These are phyloP conservation scores for Boechera retrofracta DNA, from an alignment of 345 rosid genomes.

Conservation along the genomic window DNA sequence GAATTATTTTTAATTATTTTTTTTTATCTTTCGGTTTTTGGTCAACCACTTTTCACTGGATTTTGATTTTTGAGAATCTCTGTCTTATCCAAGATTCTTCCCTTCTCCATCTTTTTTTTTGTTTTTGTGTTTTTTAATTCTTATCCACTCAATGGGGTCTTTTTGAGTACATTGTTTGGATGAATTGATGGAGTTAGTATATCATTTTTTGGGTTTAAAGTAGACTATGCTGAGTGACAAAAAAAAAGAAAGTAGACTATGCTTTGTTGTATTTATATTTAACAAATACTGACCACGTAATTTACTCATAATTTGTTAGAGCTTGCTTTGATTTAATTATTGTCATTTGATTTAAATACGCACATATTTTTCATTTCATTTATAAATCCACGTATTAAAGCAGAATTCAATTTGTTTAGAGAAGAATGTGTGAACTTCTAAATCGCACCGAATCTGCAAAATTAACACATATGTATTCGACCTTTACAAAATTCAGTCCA, in stretches of 20 bases:
- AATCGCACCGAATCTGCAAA: background rate
- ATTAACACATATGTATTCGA: background rate
- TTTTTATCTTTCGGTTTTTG: conserved; percentile 31
- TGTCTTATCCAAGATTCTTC: conserved; percentile 46
- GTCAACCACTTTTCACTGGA: conserved; percentile 41
- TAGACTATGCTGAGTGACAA: background rate
- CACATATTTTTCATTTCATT: too few species aligned
- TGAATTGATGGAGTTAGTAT: conserved; percentile 16
- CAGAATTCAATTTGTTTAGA: too few species aligned
- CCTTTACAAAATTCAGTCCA: background rate
- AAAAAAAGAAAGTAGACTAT: background rate
- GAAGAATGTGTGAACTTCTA: background rate
- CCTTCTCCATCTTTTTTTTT: background rate
- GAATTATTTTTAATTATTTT: background rate
- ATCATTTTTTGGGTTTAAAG: background rate
- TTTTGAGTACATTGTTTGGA: conserved; percentile 21
- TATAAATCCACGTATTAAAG: too few species aligned
- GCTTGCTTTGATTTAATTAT: too few species aligned
- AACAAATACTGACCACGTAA: too few species aligned
- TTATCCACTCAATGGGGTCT: background rate
- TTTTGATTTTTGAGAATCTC: conserved; percentile 34
- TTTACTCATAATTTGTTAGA: too few species aligned
- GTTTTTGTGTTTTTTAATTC: background rate
- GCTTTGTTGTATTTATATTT: background rate
- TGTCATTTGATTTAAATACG: too few species aligned